Base-by-base conservation (phyloP, 2,329 filamentous ascomycete genomes). In the Coleophoma cylindrospora region DNA sequence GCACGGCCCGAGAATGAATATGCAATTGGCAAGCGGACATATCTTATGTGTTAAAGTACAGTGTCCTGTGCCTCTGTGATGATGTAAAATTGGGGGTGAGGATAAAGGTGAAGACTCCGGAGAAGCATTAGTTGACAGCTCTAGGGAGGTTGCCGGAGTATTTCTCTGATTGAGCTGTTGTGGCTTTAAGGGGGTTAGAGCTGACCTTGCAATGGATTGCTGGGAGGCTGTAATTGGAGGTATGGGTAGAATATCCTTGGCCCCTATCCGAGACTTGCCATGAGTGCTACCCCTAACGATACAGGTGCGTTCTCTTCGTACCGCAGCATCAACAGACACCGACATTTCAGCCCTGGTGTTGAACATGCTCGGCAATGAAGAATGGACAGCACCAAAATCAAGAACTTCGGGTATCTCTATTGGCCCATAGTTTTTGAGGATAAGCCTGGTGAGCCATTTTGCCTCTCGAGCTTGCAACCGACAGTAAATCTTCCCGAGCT, bases 361-460 rank as follows among this genome's bases (percentile, higher is more conserved):
- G 14, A 95, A 70, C 2, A 91, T 72, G 34, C 80, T 76, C 0
- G 88, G 87, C 0, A 95, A 71, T 1, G 86, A 69, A 36, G 83
- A 82, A 64, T 95, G 85, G 4, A 43, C 45, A 19, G 54, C 13
- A 5, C 15, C 41, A 19, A 58, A 47, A 37, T 50, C 13, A 15
- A 36, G 32, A 19, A 66, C 56, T 7, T 72, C 68, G 19, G 90
- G 81, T 2, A 95, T 62, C 2, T 77, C 64, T 0, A 91, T 73
- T 0, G 87, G 86, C n/a, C 77, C 74, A 52, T 85, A 88, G 54
- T 84, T 79, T 62, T 95, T 94, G 27, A 95, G 71, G 6, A 96
- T 74, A 32, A 96, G 72, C 3, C 91, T 79, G 0, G 88, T 88
- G 11, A 96, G 75, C 91, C 91, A 96, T 68, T 96, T 96, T 4